Evolutionary conservation across 192 early-diverging fungal genomes (phyloP), one percentile per base, ranked within the genome.

Genomic region (Coemansia guatemalensis): DNA sequence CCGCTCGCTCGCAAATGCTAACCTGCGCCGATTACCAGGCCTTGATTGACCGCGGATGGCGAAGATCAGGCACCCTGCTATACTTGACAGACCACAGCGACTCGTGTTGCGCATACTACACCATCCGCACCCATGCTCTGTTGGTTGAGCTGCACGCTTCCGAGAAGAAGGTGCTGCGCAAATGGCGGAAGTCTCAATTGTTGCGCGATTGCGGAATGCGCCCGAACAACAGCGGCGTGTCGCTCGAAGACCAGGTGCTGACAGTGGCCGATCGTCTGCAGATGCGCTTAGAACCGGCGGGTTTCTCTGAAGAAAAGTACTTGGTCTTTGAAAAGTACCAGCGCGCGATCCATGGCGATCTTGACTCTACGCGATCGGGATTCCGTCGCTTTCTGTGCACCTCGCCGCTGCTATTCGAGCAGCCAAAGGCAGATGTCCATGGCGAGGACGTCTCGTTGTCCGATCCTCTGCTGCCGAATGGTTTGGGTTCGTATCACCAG

Each of bases 401-500:
- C 25, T 83, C 89, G 5, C 96, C 96, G 7, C 51, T 96, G 30
- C 69, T 81, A 8, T 33, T 30, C 55, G 52, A 18, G 25, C 32
- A 58, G 21, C 35, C 49, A 11, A 17, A 26, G 14, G 52, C 24
- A 23, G 30, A 51, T 25, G 7, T 30, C 14, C 23, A 25, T 6
- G 51, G 8, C 0, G 3, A 3, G 3, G 48, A 12, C 1, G 5
- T 20, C 21, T 26, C 48, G 48, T 44, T 44, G 14, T 44, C 39
- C 14, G 35, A 53, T 20, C 8, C 21, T 1, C 14, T 47, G n/a
- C 26, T 64, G 22, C 44, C 62, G 23, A 35, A 30, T 77, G 86
- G 50, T 82, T 82, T 80, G 89, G 97, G 60, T 81, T 89, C 30
- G 7, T 99, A 90, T 63, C 95, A 99, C 65, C 94, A 95, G 84